Evolutionary conservation across 2,329 filamentous ascomycete species (phyloP).

Genomic region (Trichoderma sp.): DNA sequence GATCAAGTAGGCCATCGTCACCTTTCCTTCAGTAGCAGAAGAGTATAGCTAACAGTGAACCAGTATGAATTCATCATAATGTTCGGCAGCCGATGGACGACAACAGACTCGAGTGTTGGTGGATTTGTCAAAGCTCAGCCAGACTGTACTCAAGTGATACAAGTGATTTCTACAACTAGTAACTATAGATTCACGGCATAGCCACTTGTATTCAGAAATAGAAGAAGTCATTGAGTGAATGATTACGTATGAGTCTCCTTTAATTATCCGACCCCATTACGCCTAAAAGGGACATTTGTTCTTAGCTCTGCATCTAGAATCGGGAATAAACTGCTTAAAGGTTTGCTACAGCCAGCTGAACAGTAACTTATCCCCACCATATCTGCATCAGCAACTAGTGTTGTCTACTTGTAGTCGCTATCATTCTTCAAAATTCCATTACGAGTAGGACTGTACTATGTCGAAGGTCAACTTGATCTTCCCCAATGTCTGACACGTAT

Average conservation of each 20-base stretch:
- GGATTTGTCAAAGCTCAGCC: not conserved
- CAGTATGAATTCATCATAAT: not conserved
- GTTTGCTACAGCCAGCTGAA: not conserved
- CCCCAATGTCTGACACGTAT: not conserved
- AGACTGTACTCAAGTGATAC: not conserved
- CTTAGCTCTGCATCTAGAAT: not conserved
- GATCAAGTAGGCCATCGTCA: not conserved
- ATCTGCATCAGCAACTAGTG: not conserved
- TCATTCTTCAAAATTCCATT: not conserved
- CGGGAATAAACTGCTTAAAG: not conserved
- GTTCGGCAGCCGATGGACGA: not conserved
- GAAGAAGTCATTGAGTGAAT: not conserved
- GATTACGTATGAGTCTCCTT: not conserved
- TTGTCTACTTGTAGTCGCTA: not conserved
- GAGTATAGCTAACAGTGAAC: not conserved
- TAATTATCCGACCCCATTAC: not conserved
- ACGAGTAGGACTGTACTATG: not conserved
- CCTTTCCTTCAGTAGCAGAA: no score
- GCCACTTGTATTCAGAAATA: not conserved
- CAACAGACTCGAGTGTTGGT: not conserved
- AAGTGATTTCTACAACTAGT: not conserved
- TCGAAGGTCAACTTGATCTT: not conserved
- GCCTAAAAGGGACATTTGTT: not conserved
- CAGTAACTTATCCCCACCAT: not conserved
- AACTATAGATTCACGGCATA: not conserved